Conservation (phyloP, 169 alveolate genomes). For the Plasmodium gaboni region DNA sequence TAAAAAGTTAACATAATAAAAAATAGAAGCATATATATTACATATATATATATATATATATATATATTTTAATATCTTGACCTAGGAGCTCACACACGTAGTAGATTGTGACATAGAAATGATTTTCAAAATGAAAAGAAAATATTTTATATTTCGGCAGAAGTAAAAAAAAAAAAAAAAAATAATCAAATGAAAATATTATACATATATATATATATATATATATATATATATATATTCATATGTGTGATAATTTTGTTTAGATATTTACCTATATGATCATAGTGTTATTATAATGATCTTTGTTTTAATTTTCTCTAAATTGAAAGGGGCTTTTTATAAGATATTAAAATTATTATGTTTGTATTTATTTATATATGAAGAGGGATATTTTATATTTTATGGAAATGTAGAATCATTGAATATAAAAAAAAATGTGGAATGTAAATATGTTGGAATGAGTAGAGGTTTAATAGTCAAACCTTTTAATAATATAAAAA, state of each 20-base stretch:
- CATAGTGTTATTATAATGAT: slow-evolving; percentile 32
- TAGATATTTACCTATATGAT: too few relatives aligned
- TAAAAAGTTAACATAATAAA: too few relatives aligned
- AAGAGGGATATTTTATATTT: background rate
- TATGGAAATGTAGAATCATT: slow-evolving; percentile 2
- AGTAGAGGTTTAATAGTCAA: too few relatives aligned
- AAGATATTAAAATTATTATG: slow-evolving; percentile 43
- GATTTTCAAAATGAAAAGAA: too few relatives aligned
- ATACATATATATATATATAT: background rate
- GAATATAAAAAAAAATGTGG: background rate
- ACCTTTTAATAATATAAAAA: too few relatives aligned
- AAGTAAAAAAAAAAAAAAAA: background rate
- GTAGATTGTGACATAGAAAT: too few relatives aligned
- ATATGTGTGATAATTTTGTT: background rate
- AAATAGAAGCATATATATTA: too few relatives aligned
- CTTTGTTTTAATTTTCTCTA: background rate
- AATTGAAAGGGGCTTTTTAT: slow-evolving; percentile 14
- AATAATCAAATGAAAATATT: background rate
- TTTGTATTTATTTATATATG: slow-evolving; percentile 25
- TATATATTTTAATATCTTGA: too few relatives aligned
- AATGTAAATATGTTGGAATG: background rate
- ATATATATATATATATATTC: background rate
- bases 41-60: too few relatives aligned
- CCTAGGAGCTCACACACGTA: too few relatives aligned
- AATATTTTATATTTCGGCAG: background rate